Base-by-base conservation (phyloP, 805 yeast species). In the Metschnikowia hibisci region DNA sequence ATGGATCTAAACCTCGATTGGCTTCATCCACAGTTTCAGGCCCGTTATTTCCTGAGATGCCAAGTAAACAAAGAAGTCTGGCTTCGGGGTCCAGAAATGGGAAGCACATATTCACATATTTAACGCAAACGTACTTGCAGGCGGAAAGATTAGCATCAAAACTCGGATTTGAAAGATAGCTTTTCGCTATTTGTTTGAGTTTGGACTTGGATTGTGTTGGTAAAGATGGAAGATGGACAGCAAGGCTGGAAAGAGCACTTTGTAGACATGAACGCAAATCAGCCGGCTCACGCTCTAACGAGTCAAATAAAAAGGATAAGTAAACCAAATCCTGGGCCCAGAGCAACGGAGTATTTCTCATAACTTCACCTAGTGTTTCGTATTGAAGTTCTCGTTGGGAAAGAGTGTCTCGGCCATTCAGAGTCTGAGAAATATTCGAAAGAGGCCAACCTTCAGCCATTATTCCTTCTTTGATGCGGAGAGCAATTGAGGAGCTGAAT, bases 11-110 rank as follows among this genome's bases (percentile, higher is more conserved):
- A 0, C 97, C 97, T 48, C 78, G 80, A 4, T 60, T 61, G 0
- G 96, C 84, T 58, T 88, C 96, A 54, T 88, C 95, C 2, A 82
- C 67, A 0, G 87, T 80, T 52, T 87, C 96, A 2, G 86, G 71
- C 43, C 82, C 72, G 51, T 85, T 85, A 2, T 58, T 61, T 10
- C 72, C 55, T 15, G 77, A 64, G 4, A 86, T 61, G 11, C 89
- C 96, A 35, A 82, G 59, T 14, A 89, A 61, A 56, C 88, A 82
- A 30, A 87, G 64, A 35, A 77, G 54, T 45, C 96, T 69, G 0
- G 90, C 86, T 28, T 77, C 77, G 0, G 84, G 58, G 58, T 87
- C 89, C 41, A 69, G 55, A 51, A 88, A 88, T 0, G 83, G 79
- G 54, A 80, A 83, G 0, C 83, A 67, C 11, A 80, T 66, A 45